Percentiles rank a stretch among this genome's conserved stretches.
phyloP scores from a whole-genome alignment of 768 basidiomycete species.

The Serendipita vermifera region DNA sequence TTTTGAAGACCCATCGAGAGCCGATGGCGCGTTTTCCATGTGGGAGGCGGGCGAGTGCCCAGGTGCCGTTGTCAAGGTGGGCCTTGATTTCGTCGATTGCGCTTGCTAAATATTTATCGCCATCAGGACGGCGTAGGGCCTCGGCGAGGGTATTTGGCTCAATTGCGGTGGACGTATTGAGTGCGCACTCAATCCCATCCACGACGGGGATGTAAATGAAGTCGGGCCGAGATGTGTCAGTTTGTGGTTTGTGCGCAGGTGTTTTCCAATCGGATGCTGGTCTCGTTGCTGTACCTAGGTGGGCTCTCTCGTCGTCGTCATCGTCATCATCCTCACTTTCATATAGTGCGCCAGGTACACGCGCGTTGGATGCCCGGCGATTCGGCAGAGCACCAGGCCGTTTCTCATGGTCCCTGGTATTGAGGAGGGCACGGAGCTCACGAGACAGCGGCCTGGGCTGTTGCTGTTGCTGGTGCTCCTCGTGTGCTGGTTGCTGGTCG shows the following conservation, averaged over 20 bases:
- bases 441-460: no score
- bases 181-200: slow-evolving; percentile 12
- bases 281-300: no score
- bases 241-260: no score
- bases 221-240: no score
- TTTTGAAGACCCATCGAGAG: slow-evolving; percentile 19
- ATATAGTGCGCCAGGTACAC: background rate
- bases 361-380: background rate
- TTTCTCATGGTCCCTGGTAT: background rate
- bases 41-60: slow-evolving; percentile 17
- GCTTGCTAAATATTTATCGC: slow-evolving; percentile 17
- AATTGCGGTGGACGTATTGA: slow-evolving; percentile 14
- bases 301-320: background rate
- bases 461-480: no score
- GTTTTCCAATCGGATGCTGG: no score
- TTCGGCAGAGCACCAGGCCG: background rate
- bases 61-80: slow-evolving; percentile 14
- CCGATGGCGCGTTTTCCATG: slow-evolving; percentile 16
- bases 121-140: slow-evolving; percentile 15
- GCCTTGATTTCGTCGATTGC: slow-evolving; percentile 17
- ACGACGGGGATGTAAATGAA: background rate
- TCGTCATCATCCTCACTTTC: background rate
- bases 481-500: no score
- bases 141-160: slow-evolving; percentile 15
- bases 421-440: background rate